Evolutionary conservation across 441 rosid genomes (phyloP), one percentile per base, ranked within the genome.

Genomic region (Manihot esculenta): DNA sequence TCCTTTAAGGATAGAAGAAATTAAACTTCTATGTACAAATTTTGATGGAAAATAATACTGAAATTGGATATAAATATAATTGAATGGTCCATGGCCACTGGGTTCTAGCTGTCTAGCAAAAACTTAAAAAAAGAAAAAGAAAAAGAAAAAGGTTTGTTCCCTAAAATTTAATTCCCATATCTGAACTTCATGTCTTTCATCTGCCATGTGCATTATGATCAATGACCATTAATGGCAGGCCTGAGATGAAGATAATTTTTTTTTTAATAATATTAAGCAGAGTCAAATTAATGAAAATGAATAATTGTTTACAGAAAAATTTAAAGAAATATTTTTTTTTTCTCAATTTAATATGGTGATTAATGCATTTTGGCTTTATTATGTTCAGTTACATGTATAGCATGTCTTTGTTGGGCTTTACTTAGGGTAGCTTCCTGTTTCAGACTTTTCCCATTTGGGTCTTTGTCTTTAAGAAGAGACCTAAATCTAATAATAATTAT

Each of bases 271-370:
- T 54, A 57, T 55, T 17, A 24, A 15, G n/a, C 14, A 51, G 9
- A 57, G 62, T 68, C 51, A 68, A 68, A 38, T 15, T n/a, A 35
- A 68, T 41, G 71, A 68, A 54, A 49, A 33, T 38, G 70, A 51
- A 10, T 18, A 59, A 30, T 11, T 7, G 45, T 59, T 17, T 59
- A 1, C 14, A 17, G 21, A 8, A 17, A 50, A 50, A 10, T 8
- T 23, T 15, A 18, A 26, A 48, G 62, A 41, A 14, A 51, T 3
- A 7, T 33, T 33, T 33, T 33, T 33, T 59, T 0, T 33, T 15
- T 26, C 15, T 58, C 10, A 27, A 14, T 15, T 59, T 1, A 50
- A 50, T 50, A 50, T n/a, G 9, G 55, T 49, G 8, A 14, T 26
- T 18, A 60, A 38, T 60, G 14, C 2, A 60, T 35, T 60, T 10